Conservation (phyloP, 2,329 filamentous ascomycete species). For the Botrytis porri region DNA sequence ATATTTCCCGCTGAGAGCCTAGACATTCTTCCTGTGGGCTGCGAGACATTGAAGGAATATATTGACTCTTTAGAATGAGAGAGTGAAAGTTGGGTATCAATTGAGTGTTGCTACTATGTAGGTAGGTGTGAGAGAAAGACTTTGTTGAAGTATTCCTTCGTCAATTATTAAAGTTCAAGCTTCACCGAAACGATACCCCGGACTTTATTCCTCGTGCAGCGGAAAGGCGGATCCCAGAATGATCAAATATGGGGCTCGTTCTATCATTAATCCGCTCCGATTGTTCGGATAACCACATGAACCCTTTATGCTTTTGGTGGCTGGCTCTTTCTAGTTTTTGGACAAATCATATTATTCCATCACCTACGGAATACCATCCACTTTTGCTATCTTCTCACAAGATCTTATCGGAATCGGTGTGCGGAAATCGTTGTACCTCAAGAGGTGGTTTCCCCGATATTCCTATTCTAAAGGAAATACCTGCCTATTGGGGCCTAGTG, state of each 20-base stretch:
- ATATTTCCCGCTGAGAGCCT: not conserved
- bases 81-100: not conserved
- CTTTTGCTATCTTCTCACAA: not conserved
- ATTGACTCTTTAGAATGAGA: not conserved
- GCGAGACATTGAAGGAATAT: not conserved
- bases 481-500: not conserved
- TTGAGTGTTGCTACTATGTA: not conserved
- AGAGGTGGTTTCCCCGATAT: not conserved
- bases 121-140: not conserved
- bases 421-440: not conserved
- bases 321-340: not conserved
- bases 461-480: not conserved
- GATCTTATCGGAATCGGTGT: slow-evolving; percentile 8
- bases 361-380: not conserved
- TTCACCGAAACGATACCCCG: slow-evolving; percentile 1
- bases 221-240: not conserved
- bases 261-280: not conserved
- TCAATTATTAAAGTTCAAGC: not conserved
- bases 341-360: slow-evolving; percentile 8
- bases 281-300: not conserved
- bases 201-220: not conserved
- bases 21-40: not conserved
- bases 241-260: not conserved
- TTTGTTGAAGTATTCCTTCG: not conserved
- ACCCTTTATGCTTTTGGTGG: not conserved